Evolutionary conservation across 768 basidiomycete genomes (phyloP).

Genomic region (Trichaptum fuscoviolaceum): DNA sequence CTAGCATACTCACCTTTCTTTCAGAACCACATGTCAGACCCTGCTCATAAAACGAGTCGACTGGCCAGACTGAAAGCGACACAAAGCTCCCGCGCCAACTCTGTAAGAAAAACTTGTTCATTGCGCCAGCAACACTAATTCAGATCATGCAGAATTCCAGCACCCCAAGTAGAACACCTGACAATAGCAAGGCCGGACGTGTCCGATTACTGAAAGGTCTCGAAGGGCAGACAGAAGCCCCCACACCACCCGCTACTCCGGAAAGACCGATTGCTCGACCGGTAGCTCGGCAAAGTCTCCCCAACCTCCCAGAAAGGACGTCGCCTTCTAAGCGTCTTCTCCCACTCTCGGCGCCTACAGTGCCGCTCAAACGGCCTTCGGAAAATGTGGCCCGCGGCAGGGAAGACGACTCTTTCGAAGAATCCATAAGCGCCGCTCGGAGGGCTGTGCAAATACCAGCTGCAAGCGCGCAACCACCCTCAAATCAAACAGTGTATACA

Average conservation of each 20-base stretch:
- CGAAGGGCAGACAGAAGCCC: not conserved
- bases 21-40: slow-evolving; percentile 13
- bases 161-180: not conserved
- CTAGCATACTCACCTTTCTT: not conserved
- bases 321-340: not conserved
- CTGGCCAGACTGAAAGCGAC: not conserved
- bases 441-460: no score
- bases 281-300: not conserved
- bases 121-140: not conserved
- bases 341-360: not conserved
- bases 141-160: not conserved
- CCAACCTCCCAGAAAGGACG: not conserved
- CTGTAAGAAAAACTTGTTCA: slow-evolving; percentile 3
- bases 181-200: not conserved
- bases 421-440: not conserved
- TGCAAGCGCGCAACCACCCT: no score
- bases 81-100: not conserved
- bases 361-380: not conserved
- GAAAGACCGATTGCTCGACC: not conserved
- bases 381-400: not conserved
- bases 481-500: no score
- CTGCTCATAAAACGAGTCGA: slow-evolving; percentile 10
- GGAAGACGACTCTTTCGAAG: not conserved
- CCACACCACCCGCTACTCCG: not conserved
- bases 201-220: not conserved